Evolutionary conservation across 345 rosid genomes (phyloP).

Genomic region (Eucalyptus pauciflora): DNA sequence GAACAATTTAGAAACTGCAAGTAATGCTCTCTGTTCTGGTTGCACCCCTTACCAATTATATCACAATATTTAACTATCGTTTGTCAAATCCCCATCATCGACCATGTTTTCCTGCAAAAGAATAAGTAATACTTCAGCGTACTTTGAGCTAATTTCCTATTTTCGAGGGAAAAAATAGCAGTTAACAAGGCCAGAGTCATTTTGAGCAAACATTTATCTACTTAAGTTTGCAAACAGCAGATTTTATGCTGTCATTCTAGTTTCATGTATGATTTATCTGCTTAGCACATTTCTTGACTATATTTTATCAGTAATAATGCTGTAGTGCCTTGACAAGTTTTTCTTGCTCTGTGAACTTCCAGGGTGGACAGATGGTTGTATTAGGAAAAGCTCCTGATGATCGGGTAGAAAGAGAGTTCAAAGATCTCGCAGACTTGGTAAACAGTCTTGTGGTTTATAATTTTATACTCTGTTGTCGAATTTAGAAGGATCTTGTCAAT

Average conservation of each 20-base stretch:
- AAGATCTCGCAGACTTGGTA: slow-evolving; percentile 37
- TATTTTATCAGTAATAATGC: not conserved
- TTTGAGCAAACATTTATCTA: not conserved
- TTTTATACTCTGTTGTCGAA: not conserved
- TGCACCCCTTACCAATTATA: not conserved
- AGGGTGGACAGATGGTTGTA: slow-evolving; percentile 56
- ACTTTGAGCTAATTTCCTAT: not conserved
- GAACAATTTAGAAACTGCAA: not conserved
- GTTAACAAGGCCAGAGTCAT: not conserved
- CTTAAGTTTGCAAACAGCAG: not conserved
- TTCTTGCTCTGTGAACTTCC: not conserved
- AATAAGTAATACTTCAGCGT: not conserved
- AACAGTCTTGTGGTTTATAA: not conserved
- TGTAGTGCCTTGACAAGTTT: not conserved
- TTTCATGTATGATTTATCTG: not conserved
- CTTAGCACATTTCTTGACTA: not conserved
- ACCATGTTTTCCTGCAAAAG: not conserved
- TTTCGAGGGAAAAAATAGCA: not conserved
- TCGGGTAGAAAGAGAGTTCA: slow-evolving; percentile 33
- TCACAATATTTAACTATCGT: not conserved
- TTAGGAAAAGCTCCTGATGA: slow-evolving; percentile 40
- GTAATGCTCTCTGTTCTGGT: not conserved
- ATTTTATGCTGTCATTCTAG: not conserved
- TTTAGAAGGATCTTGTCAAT: not conserved
- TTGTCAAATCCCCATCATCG: not conserved